These are phyloP conservation scores for Colletotrichum sp. DNA, from an alignment of 2,329 filamentous ascomycete species.

Conservation along the genomic window DNA sequence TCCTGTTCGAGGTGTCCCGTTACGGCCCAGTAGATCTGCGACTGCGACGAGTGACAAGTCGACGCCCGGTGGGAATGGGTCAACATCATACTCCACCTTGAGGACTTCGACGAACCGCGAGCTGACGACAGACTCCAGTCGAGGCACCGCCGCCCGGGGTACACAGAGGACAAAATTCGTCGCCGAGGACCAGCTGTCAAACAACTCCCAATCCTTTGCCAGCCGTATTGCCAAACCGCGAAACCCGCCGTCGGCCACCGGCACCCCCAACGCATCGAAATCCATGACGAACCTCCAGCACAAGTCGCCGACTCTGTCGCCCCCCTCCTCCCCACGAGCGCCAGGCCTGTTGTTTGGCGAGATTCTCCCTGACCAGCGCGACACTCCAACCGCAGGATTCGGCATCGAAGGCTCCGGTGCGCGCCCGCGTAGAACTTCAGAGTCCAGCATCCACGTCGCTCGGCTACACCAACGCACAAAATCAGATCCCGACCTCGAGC, in stretches of 20 bases:
- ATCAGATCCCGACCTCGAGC: constrained; percentile 62
- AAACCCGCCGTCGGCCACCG: constrained; percentile 28
- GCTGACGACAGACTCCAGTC: constrained; percentile 27
- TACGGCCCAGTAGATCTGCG: constrained; percentile 41
- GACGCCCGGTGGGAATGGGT: constrained; percentile 22
- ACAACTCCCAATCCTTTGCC: constrained; percentile 63
- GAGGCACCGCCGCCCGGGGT: constrained; percentile 5
- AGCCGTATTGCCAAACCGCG: constrained; percentile 63
- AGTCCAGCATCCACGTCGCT: constrained; percentile 68
- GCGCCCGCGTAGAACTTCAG: constrained; percentile 68
- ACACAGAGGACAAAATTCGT: constrained; percentile 52
- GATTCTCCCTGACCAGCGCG: constrained; percentile 65
- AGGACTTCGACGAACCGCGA: constrained; percentile 41
- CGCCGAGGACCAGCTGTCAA: constrained; percentile 56
- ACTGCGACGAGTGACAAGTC: constrained; percentile 33
- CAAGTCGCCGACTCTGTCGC: constrained; percentile 24
- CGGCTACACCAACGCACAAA: constrained; percentile 56
- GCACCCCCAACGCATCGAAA: constrained; percentile 37
- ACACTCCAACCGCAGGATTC: constrained; percentile 59
- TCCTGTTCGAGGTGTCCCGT: constrained; percentile 36
- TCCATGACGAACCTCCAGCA: constrained; percentile 37
- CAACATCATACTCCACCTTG: constrained; percentile 45
- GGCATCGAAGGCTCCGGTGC: constrained; percentile 58
- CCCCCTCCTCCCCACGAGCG: constrained; percentile 36
- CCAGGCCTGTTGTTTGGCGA: constrained; percentile 76